A percentile compares a stretch with the other conserved stretches of the same genome.
These are phyloP conservation scores for Dissophora ornata DNA, from an alignment of 192 early-diverging fungal species.

Conservation along the genomic window DNA sequence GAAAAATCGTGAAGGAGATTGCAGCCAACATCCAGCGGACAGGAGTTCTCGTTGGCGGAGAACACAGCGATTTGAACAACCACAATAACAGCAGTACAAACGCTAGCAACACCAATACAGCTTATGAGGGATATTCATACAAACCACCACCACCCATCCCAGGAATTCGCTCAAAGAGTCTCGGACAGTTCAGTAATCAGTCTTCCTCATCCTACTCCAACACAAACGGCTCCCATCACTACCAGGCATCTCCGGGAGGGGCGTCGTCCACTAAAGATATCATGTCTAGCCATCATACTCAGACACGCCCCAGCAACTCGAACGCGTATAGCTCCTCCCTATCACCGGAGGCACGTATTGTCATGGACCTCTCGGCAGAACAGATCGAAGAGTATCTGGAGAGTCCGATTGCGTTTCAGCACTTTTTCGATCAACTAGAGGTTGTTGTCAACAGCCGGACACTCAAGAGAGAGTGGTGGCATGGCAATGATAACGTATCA, in stretches of 20 bases:
- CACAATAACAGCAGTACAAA: slow-evolving; percentile 12
- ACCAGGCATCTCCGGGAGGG: not conserved
- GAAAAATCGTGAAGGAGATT: slow-evolving; percentile 67
- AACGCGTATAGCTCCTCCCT: slow-evolving; percentile 5
- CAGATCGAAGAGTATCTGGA: slow-evolving; percentile 44
- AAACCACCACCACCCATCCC: slow-evolving; percentile 52
- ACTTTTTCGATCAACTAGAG: slow-evolving; percentile 47
- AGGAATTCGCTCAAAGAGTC: slow-evolving; percentile 36
- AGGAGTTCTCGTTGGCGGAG: slow-evolving; percentile 41
- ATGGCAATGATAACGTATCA: slow-evolving; percentile 62
- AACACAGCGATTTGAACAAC: slow-evolving; percentile 15
- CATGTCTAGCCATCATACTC: slow-evolving; percentile 11
- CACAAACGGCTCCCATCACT: slow-evolving; percentile 24
- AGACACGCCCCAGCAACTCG: not conserved
- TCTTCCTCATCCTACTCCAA: slow-evolving; percentile 7
- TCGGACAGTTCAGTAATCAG: slow-evolving; percentile 16
- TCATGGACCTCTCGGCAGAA: slow-evolving; percentile 29
- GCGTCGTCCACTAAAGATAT: not conserved
- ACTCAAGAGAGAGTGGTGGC: slow-evolving; percentile 58
- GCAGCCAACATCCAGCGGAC: slow-evolving; percentile 53
- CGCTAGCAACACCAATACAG: slow-evolving; percentile 22
- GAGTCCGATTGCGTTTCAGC: slow-evolving; percentile 39
- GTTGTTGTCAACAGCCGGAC: slow-evolving; percentile 53
- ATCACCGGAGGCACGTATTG: slow-evolving; percentile 30
- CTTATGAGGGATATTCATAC: slow-evolving; percentile 51